These are phyloP conservation scores for Suillus subluteus DNA, from an alignment of 768 basidiomycete genomes.

Conservation along the genomic window DNA sequence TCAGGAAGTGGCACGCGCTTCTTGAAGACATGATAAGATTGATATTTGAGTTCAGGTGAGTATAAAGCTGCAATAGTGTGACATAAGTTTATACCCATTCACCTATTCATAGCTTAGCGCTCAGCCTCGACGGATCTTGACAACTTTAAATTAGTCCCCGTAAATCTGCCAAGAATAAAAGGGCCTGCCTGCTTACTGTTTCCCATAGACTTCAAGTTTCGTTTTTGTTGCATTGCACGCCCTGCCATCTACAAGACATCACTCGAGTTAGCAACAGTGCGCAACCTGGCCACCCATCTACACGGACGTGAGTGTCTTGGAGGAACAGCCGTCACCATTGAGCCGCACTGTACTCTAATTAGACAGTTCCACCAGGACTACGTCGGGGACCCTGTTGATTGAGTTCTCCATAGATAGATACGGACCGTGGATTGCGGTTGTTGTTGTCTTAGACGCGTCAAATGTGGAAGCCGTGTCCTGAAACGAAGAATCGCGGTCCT, in stretches of 20 bases:
- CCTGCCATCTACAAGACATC: conserved; percentile 61
- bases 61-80: conserved; percentile 50
- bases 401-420: not conserved
- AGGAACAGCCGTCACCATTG: conserved; percentile 56
- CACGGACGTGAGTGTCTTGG: too few species aligned
- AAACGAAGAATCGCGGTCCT: conserved; percentile 56
- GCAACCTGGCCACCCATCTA: too few species aligned
- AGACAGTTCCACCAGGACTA: conserved; percentile 49
- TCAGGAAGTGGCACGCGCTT: not conserved
- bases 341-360: conserved; percentile 21
- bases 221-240: conserved; percentile 58
- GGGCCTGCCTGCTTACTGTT: conserved; percentile 42
- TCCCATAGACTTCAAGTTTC: conserved; percentile 50
- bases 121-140: conserved; percentile 36
- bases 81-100: conserved; percentile 47
- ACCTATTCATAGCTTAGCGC: conserved; percentile 18
- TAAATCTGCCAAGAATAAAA: conserved; percentile 12
- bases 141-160: not conserved
- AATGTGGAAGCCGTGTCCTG: conserved; percentile 56
- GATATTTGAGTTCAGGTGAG: conserved; percentile 58
- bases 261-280: conserved; percentile 48
- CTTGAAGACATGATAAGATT: conserved; percentile 11
- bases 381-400: not conserved
- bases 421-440: not conserved
- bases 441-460: conserved; percentile 40